These are phyloP conservation scores for Pluteus cervinus DNA, from an alignment of 768 basidiomycete species.

Conservation along the genomic window DNA sequence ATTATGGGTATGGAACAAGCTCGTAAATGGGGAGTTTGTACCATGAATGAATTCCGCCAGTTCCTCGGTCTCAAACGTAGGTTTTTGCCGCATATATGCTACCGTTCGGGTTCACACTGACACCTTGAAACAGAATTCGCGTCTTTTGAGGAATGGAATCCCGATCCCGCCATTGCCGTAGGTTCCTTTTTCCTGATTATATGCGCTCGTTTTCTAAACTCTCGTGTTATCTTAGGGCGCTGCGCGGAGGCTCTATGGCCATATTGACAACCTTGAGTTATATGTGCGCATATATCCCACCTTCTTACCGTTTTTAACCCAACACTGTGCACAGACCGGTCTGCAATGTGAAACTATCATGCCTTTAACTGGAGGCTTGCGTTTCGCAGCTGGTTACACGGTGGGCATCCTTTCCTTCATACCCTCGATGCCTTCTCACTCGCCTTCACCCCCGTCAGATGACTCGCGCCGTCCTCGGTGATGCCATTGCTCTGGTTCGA, in stretches of 20 bases:
- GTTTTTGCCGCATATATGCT: slow-evolving; percentile 9
- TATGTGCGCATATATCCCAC: slow-evolving; percentile 18
- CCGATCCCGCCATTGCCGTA: slow-evolving; percentile 38
- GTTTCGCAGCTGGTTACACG: slow-evolving; percentile 55
- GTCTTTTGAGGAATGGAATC: slow-evolving; percentile 51
- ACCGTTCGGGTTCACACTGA: background rate
- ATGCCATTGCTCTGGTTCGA: slow-evolving; percentile 47
- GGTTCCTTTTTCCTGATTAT: no score
- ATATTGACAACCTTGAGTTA: slow-evolving; percentile 28
- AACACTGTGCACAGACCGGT: slow-evolving; percentile 16
- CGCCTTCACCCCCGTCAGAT: slow-evolving; percentile 19
- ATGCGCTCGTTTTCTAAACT: no score
- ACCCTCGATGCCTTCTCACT: background rate
- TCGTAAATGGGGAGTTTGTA: slow-evolving; percentile 48
- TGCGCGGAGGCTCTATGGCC: slow-evolving; percentile 25
- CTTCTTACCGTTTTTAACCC: background rate
- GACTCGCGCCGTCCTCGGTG: slow-evolving; percentile 44
- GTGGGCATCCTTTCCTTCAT: slow-evolving; percentile 10
- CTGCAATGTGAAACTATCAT: slow-evolving; percentile 27
- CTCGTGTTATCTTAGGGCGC: slow-evolving; percentile 15
- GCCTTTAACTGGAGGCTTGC: slow-evolving; percentile 21
- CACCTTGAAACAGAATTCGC: slow-evolving; percentile 25
- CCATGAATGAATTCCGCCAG: slow-evolving; percentile 51
- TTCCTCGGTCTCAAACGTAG: slow-evolving; percentile 41
- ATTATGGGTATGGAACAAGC: slow-evolving; percentile 52